These are phyloP conservation scores for Nicotiana paniculata DNA, from an alignment of 257 asterid genomes.

Conservation along the genomic window DNA sequence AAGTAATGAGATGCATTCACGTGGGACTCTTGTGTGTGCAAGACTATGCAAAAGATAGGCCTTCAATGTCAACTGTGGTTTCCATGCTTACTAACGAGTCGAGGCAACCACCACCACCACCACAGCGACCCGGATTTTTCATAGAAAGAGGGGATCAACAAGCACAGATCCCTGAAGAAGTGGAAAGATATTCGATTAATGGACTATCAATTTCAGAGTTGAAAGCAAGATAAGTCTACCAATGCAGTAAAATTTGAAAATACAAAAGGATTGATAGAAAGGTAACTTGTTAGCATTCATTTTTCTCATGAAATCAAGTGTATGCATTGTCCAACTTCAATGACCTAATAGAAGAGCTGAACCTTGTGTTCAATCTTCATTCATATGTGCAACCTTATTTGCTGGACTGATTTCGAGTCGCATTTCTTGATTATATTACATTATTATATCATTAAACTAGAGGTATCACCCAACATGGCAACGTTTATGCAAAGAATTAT, in stretches of 20 bases:
- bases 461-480: not conserved
- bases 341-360: too few species aligned
- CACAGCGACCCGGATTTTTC: constrained; percentile 32
- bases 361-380: not conserved
- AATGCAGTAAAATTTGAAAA: too few species aligned
- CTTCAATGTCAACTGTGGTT: constrained; percentile 29
- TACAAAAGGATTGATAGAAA: too few species aligned
- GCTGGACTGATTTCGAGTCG: not conserved
- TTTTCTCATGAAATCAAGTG: not conserved
- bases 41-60: constrained; percentile 31
- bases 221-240: constrained; percentile 15
- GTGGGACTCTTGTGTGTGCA: constrained; percentile 35
- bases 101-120: constrained; percentile 12
- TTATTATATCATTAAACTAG: not conserved
- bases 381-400: not conserved
- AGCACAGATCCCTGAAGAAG: not conserved
- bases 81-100: constrained; percentile 23
- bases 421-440: not conserved
- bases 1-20: constrained; percentile 24
- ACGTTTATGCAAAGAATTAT: not conserved
- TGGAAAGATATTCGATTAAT: constrained; percentile 9
- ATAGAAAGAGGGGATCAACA: constrained; percentile 1
- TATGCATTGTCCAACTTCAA: not conserved
- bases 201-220: constrained; percentile 19
- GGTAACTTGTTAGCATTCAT: not conserved